phyloP scores from a whole-genome alignment of 1,139 yeast species.

The Magnusiomyces fungicola region DNA sequence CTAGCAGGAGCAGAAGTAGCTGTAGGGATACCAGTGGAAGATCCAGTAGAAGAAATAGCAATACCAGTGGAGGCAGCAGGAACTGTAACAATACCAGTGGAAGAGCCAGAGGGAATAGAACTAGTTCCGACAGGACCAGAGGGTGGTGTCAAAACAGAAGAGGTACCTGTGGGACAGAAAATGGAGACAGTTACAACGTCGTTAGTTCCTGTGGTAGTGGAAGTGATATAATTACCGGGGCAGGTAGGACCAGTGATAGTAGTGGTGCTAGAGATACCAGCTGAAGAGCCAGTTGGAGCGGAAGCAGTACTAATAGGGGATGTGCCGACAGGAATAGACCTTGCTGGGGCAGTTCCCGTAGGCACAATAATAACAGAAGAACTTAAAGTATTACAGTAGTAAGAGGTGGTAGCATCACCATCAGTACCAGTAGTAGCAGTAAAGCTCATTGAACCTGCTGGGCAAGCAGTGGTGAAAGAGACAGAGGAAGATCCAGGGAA shows the following conservation, averaged over 20 bases:
- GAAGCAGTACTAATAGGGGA: background rate
- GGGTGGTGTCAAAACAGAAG: no score
- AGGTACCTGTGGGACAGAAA: constrained; percentile 16
- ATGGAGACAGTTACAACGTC: constrained; percentile 4
- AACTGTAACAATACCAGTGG: constrained; percentile 6
- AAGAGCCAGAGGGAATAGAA: constrained; percentile 11
- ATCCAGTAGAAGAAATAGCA: constrained; percentile 10
- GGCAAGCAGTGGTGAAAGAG: constrained; percentile 18
- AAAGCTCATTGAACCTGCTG: background rate
- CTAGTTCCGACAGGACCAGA: constrained; percentile 17
- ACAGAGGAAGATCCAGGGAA: constrained; percentile 15
- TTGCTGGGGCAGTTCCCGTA: constrained; percentile 14
- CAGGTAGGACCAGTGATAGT: constrained; percentile 2
- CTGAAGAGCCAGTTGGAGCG: background rate
- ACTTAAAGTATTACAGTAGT: background rate
- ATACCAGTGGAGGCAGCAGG: background rate
- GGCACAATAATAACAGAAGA: no score
- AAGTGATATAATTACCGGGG: background rate
- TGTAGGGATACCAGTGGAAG: constrained; percentile 14
- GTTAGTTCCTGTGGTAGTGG: background rate
- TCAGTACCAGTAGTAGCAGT: background rate
- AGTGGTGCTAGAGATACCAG: background rate
- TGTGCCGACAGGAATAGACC: constrained; percentile 11
- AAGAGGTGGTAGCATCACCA: background rate
- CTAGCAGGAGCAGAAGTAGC: no score